Conservation (phyloP, 495 filamentous ascomycete species). For the Hyaloscypha hepaticicola region DNA sequence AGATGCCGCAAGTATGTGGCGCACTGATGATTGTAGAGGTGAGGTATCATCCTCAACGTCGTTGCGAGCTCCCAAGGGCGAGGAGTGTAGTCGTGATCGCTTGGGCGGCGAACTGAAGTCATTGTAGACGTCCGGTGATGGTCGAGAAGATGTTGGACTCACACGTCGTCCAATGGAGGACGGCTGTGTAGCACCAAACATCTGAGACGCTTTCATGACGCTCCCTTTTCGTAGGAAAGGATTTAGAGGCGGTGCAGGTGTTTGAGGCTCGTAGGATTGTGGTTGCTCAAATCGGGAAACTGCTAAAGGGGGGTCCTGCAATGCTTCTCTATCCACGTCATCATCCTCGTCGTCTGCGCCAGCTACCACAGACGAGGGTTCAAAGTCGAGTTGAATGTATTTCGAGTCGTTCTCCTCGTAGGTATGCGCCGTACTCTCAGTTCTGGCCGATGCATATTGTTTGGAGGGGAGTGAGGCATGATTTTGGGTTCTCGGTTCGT, state of each 20-base stretch:
- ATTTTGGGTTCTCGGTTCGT: neutral
- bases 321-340: conserved; percentile 10
- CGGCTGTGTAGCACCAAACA: conserved; percentile 32
- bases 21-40: conserved; percentile 24
- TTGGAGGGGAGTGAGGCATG: conserved; percentile 10
- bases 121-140: conserved; percentile 29
- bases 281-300: neutral
- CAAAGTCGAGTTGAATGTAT: conserved; percentile 21
- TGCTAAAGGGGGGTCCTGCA: conserved; percentile 22
- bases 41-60: neutral
- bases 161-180: conserved; percentile 19
- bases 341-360: conserved; percentile 9
- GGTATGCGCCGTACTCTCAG: conserved; percentile 25
- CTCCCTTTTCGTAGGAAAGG: conserved; percentile 26
- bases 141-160: conserved; percentile 22
- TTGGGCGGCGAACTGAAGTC: conserved; percentile 22
- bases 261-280: conserved; percentile 24
- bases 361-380: neutral
- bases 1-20: conserved; percentile 6
- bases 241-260: conserved; percentile 27
- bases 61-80: conserved; percentile 13
- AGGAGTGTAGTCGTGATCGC: conserved; percentile 3
- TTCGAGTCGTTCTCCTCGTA: conserved; percentile 25
- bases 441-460: conserved; percentile 21
- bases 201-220: conserved; percentile 23